phyloP scores from a whole-genome alignment of 2,329 filamentous ascomycete genomes.

The Amesomyces nigricolor region DNA sequence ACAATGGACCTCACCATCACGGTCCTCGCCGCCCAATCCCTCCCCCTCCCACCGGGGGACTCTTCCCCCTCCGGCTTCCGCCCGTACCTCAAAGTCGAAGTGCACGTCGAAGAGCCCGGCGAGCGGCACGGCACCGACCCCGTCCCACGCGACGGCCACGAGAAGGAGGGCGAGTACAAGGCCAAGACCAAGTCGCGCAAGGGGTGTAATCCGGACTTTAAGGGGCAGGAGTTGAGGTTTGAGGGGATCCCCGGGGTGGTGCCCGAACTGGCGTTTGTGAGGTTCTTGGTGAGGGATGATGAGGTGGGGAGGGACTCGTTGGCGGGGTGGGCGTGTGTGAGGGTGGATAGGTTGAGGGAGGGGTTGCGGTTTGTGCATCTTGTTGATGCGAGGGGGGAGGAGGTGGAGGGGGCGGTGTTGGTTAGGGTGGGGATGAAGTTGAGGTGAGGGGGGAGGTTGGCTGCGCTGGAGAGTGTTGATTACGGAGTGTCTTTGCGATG shows the following conservation, averaged over 20 bases:
- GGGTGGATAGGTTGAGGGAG: constrained; percentile 69
- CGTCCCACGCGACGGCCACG: constrained; percentile 38
- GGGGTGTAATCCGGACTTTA: constrained; percentile 59
- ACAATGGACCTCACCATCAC: constrained; percentile 66
- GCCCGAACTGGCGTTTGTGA: constrained; percentile 65
- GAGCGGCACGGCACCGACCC: constrained; percentile 41
- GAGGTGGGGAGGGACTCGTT: constrained; percentile 72
- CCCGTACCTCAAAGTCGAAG: constrained; percentile 76
- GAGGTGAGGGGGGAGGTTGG: background rate
- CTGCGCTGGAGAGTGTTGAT: background rate
- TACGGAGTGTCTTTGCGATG: no score
- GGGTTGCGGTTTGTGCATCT: constrained; percentile 77
- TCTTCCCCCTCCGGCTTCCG: constrained; percentile 53
- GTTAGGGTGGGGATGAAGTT: constrained; percentile 64
- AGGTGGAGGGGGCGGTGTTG: constrained; percentile 64
- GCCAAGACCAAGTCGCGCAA: constrained; percentile 49
- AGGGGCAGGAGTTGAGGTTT: constrained; percentile 53
- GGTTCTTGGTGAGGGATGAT: constrained; percentile 84
- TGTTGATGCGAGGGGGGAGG: constrained; percentile 56
- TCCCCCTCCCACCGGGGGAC: constrained; percentile 58
- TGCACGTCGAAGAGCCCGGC: constrained; percentile 69
- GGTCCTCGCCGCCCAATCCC: constrained; percentile 68
- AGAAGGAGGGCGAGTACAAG: constrained; percentile 52
- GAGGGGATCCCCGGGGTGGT: constrained; percentile 50
- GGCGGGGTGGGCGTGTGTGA: constrained; percentile 82